Percentiles rank a stretch among this genome's conserved stretches.
phyloP scores from a whole-genome alignment of 495 filamentous ascomycete genomes.

The Lichenothelia convexa region DNA sequence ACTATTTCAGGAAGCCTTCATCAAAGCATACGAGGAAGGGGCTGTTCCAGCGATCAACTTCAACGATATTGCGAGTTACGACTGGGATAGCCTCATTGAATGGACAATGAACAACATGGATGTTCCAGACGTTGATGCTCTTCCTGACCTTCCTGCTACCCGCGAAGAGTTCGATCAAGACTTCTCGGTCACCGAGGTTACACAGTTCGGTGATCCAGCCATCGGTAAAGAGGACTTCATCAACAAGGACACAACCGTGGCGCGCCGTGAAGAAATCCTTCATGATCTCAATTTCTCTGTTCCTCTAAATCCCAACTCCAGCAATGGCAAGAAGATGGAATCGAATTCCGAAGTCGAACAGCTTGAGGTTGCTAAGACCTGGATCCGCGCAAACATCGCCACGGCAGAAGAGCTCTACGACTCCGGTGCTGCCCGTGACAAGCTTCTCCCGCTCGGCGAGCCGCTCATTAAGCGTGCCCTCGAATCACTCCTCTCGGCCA shows the following conservation, averaged over 20 bases:
- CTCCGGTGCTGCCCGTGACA: constrained; percentile 22
- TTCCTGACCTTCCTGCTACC: constrained; percentile 33
- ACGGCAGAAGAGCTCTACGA: constrained; percentile 33
- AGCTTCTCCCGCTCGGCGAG: constrained; percentile 24
- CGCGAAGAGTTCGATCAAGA: constrained; percentile 28
- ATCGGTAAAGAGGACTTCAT: constrained; percentile 7
- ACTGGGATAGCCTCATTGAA: constrained; percentile 56
- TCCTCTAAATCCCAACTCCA: neutral
- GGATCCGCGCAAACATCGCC: constrained; percentile 38
- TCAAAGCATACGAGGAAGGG: constrained; percentile 53
- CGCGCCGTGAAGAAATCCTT: neutral
- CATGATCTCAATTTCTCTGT: neutral
- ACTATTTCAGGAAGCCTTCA: constrained; percentile 61
- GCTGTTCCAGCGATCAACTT: constrained; percentile 56
- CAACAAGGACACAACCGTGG: neutral
- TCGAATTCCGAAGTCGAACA: constrained; percentile 14
- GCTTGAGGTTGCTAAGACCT: constrained; percentile 35
- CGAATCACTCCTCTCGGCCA: constrained; percentile 36
- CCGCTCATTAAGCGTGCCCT: constrained; percentile 36
- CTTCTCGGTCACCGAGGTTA: neutral
- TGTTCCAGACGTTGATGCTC: constrained; percentile 9
- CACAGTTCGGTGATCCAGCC: constrained; percentile 14
- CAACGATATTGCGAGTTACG: constrained; percentile 47
- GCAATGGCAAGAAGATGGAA: constrained; percentile 6
- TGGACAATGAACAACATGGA: constrained; percentile 35